Evolutionary conservation across 2,329 filamentous ascomycete species (phyloP).

Genomic region (Neonectria punicea): DNA sequence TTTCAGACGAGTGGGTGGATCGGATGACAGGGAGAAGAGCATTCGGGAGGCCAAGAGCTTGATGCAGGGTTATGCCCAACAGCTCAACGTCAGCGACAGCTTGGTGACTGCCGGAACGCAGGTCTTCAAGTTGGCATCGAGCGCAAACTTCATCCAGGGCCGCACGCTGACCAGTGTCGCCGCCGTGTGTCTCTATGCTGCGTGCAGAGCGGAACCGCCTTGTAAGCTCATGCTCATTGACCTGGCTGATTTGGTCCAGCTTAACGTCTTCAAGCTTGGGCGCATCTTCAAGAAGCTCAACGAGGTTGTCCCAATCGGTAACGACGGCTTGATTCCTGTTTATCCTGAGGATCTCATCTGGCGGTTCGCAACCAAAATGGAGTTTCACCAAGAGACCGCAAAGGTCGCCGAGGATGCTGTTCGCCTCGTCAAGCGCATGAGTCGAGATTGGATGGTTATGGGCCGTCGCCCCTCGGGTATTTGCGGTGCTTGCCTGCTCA

Average conservation of each 20-base stretch:
- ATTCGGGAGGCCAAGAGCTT: slow-evolving; percentile 67
- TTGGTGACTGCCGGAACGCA: slow-evolving; percentile 74
- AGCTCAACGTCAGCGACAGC: slow-evolving; percentile 69
- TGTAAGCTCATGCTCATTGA: slow-evolving; percentile 96
- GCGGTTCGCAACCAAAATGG: slow-evolving; percentile 89
- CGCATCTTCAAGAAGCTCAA: slow-evolving; percentile 88
- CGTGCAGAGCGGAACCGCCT: slow-evolving; percentile 80
- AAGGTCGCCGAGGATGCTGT: slow-evolving; percentile 90
- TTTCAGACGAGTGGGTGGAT: slow-evolving; percentile 68
- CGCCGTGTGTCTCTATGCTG: slow-evolving; percentile 90
- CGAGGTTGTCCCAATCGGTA: slow-evolving; percentile 75
- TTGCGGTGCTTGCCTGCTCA: slow-evolving; percentile 91
- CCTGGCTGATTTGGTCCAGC: slow-evolving; percentile 82
- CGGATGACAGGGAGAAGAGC: slow-evolving; percentile 68
- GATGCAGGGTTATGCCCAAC: slow-evolving; percentile 70
- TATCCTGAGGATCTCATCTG: slow-evolving; percentile 91
- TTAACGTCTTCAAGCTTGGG: slow-evolving; percentile 93
- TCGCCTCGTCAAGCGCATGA: slow-evolving; percentile 91
- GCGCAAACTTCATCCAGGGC: slow-evolving; percentile 84
- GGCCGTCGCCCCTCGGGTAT: slow-evolving; percentile 93
- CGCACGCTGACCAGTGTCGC: slow-evolving; percentile 86
- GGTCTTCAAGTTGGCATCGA: slow-evolving; percentile 80
- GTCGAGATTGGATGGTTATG: slow-evolving; percentile 95
- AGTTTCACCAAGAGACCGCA: slow-evolving; percentile 84
- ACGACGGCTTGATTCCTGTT: slow-evolving; percentile 73